Percentiles rank a stretch among this genome's conserved stretches.
phyloP scores from a whole-genome alignment of 192 early-diverging fungal genomes.

The Gamsiella multidivaricata region DNA sequence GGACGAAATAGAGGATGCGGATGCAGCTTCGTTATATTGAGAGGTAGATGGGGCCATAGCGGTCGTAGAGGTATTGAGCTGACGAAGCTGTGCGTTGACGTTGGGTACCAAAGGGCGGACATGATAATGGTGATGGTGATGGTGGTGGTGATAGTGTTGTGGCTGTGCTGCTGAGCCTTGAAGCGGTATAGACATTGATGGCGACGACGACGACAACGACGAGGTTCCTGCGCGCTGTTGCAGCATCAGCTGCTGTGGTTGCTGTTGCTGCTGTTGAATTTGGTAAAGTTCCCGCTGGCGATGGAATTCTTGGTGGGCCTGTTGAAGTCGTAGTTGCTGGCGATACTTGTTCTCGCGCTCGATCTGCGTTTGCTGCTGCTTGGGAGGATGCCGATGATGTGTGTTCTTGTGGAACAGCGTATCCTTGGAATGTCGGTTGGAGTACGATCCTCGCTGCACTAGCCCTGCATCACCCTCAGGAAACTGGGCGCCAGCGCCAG shows the following conservation, averaged over 20 bases:
- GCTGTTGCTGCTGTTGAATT: constrained; percentile 24
- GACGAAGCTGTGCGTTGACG: neutral
- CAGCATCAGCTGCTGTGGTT: constrained; percentile 3
- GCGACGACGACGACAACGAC: neutral
- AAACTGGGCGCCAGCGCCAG: neutral
- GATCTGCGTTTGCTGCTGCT: constrained; percentile 26
- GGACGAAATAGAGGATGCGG: neutral
- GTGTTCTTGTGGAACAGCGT: constrained; percentile 42
- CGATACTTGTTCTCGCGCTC: constrained; percentile 15
- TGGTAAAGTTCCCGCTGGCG: constrained; percentile 32
- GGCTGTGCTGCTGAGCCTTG: neutral
- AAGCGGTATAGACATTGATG: neutral
- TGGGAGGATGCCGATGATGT: constrained; percentile 4
- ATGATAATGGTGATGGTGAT: constrained; percentile 31
- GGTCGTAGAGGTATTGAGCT: constrained; percentile 3
- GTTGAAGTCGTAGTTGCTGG: constrained; percentile 25
- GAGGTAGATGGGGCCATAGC: constrained; percentile 3
- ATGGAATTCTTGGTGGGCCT: constrained; percentile 37
- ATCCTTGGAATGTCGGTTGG: constrained; percentile 16
- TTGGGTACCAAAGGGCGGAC: constrained; percentile 3
- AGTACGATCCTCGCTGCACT: constrained; percentile 7
- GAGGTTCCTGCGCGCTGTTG: neutral
- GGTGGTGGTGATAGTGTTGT: constrained; percentile 18
- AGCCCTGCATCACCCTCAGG: too few species aligned
- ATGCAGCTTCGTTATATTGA: neutral